These are phyloP conservation scores for Hanseniaspora lindneri DNA, from an alignment of 805 yeast species.

Conservation along the genomic window DNA sequence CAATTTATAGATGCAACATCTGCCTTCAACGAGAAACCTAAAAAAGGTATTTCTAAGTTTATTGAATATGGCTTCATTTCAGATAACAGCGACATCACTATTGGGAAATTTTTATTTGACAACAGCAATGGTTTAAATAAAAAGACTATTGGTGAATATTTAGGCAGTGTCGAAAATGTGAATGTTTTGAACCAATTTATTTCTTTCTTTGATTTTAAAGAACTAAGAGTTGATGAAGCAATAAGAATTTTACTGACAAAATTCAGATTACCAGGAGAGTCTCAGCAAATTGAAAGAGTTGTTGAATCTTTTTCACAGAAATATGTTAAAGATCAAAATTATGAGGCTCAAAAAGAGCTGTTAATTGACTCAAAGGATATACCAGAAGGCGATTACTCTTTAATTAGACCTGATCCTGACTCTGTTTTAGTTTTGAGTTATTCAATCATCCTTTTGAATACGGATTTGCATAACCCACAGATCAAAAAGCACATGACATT, in stretches of 20 bases:
- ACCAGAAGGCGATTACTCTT: slow-evolving; percentile 28
- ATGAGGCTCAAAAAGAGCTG: slow-evolving; percentile 20
- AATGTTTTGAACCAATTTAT: slow-evolving; percentile 54
- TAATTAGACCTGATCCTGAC: slow-evolving; percentile 67
- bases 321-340: slow-evolving; percentile 54
- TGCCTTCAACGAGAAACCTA: slow-evolving; percentile 66
- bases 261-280: slow-evolving; percentile 92
- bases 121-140: slow-evolving; percentile 78
- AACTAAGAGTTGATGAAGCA: slow-evolving; percentile 84
- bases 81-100: slow-evolving; percentile 41
- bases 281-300: slow-evolving; percentile 89
- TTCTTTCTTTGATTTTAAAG: slow-evolving; percentile 58
- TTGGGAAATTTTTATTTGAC: slow-evolving; percentile 66
- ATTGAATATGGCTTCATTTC: slow-evolving; percentile 54
- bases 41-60: slow-evolving; percentile 56
- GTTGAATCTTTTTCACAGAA: slow-evolving; percentile 76
- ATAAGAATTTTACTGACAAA: slow-evolving; percentile 66
- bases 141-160: slow-evolving; percentile 70
- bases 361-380: slow-evolving; percentile 16
- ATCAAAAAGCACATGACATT: slow-evolving; percentile 84
- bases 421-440: slow-evolving; percentile 81
- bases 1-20: slow-evolving; percentile 67
- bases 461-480: slow-evolving; percentile 87
- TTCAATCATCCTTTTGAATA: slow-evolving; percentile 86
- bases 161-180: slow-evolving; percentile 63